Conservation (phyloP, 2,329 filamentous ascomycete species). For the Colletotrichum somersetense region DNA sequence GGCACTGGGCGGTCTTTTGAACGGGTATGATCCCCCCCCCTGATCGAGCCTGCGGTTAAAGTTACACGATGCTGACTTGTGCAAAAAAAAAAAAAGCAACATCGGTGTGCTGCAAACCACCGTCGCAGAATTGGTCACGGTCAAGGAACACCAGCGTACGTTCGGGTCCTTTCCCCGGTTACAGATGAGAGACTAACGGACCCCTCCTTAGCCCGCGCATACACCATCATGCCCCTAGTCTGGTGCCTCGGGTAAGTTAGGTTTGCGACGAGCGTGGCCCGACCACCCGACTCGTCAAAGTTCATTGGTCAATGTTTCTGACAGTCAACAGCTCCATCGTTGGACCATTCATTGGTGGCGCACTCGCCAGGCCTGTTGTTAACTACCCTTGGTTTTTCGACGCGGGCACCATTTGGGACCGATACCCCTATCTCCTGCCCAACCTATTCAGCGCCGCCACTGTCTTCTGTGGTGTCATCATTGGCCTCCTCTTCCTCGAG, state of each 20-base stretch:
- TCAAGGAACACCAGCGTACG: slow-evolving; percentile 92
- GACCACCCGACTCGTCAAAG: slow-evolving; percentile 13
- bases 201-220: slow-evolving; percentile 77
- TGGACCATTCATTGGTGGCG: slow-evolving; percentile 90
- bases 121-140: slow-evolving; percentile 91
- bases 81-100: slow-evolving; percentile 68
- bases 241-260: slow-evolving; percentile 90
- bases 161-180: slow-evolving; percentile 41
- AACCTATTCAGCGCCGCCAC: slow-evolving; percentile 91
- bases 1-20: slow-evolving; percentile 89
- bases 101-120: slow-evolving; percentile 96
- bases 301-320: slow-evolving; percentile 45
- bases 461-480: slow-evolving; percentile 78
- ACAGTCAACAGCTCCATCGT: slow-evolving; percentile 78
- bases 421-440: slow-evolving; percentile 89
- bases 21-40: slow-evolving; percentile 76
- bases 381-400: slow-evolving; percentile 83
- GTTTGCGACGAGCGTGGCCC: slow-evolving; percentile 2
- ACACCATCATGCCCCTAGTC: slow-evolving; percentile 97
- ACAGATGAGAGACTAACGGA: slow-evolving; percentile 46
- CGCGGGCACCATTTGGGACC: slow-evolving; percentile 82
- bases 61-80: slow-evolving; percentile 43
- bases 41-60: background rate
- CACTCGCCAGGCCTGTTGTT: slow-evolving; percentile 86
- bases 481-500: slow-evolving; percentile 89